Conservation (phyloP, 164 flowering plant species). For the Dillenia suffruticosa region DNA sequence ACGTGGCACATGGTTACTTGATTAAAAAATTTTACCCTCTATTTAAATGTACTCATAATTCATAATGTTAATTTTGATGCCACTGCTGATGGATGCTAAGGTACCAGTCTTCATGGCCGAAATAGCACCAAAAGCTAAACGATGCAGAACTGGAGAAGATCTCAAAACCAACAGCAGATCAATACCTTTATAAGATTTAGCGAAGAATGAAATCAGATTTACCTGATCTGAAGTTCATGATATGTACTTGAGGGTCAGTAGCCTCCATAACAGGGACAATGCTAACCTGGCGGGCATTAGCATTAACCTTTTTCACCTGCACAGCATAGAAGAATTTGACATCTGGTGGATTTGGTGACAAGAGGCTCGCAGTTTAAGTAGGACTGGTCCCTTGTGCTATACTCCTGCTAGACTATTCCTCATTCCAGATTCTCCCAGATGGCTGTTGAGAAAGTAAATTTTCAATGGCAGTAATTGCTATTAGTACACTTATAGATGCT, state of each 20-base stretch:
- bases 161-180: too few species aligned
- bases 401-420: slow-evolving; percentile 56
- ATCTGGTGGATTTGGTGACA: too few species aligned
- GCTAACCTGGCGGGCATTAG: slow-evolving; percentile 75
- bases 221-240: slow-evolving; percentile 44
- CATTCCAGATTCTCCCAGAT: slow-evolving; percentile 96
- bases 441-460: slow-evolving; percentile 64
- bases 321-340: too few species aligned
- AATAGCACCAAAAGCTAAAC: slow-evolving; percentile 70
- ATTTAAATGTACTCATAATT: too few species aligned
- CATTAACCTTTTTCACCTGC: slow-evolving; percentile 25
- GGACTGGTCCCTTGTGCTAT: slow-evolving; percentile 69
- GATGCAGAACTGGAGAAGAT: background rate
- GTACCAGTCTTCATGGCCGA: slow-evolving; percentile 89
- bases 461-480: too few species aligned
- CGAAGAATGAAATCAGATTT: background rate
- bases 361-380: slow-evolving; percentile 8
- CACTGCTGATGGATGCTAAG: slow-evolving; percentile 19
- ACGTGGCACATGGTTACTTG: slow-evolving; percentile 43
- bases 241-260: too few species aligned
- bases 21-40: background rate
- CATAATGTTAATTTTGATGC: too few species aligned
- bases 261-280: too few species aligned
- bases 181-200: too few species aligned
- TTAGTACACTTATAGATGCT: too few species aligned